Evolutionary conservation across 768 basidiomycete species (phyloP), one percentile per base, ranked within the genome.

Genomic region (Coprinellus micaceus): DNA sequence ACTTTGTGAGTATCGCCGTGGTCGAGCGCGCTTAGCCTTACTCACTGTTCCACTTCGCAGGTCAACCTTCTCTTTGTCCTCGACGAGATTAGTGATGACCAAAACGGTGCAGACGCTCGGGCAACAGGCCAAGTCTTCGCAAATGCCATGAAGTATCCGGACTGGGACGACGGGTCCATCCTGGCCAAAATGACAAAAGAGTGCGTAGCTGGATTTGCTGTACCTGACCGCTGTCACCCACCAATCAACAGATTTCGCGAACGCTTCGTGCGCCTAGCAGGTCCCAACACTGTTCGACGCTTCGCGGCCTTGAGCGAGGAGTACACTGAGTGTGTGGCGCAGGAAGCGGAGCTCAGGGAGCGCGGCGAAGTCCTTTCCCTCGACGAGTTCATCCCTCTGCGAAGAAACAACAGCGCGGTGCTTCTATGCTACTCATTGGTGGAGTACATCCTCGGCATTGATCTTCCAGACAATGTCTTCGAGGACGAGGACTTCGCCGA

Each of bases 51-150:
- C 6, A 28, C 49, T 29, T 12, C 39, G 45, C 29, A 79, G 79
- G 73, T 85, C 57, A 85, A 86, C 62, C 69, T 83, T 12, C 76
- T 88, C 26, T 87, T 84, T 69, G 81, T 83, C 56, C 74, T 86
- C 48, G 86, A 88, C 67, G 85, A 87, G 67, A 76, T 85, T 52
- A 85, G 82, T 66, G 84, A 86, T 60, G 84, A 85, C 56, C 85
- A 86, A 65, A 77, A 71, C 63, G 81, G 79, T 25, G 68, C 69
- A 53, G 85, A 81, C 47, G 85, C 83, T 39, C 73, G 73, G 41
- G 70, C 70, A 24, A 85, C 82, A 26, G 81, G 82, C 17, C 71
- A 77, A 46, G 72, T 78, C 22, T 81, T 82, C 59, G 68, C 82
- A 48, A 75, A 80, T 54, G 79, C 79, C 11, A 75, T 87, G 75